Conservation (phyloP, 1,284 basidiomycete genomes). For the Pseudozyma sp. region DNA sequence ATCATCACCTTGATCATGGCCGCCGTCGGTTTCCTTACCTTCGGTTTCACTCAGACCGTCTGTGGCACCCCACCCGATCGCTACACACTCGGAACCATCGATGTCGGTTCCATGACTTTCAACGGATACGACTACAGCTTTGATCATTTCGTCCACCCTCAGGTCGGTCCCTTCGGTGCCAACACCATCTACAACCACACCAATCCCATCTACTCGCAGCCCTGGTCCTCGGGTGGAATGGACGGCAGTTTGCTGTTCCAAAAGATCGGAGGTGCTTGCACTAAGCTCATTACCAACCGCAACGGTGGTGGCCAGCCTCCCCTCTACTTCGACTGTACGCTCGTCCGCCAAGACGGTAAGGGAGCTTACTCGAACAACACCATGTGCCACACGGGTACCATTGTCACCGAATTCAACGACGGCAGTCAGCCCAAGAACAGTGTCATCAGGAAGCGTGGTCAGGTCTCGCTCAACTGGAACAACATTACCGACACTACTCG, state of each 20-base stretch:
- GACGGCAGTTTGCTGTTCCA: conserved; percentile 96
- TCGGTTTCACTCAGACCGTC: conserved; percentile 96
- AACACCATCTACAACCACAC: conserved; percentile 78
- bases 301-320: conserved; percentile 65
- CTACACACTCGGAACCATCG: conserved; percentile 82
- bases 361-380: conserved; percentile 59
- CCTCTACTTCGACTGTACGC: conserved; percentile 97
- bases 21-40: conserved; percentile 95
- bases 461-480: conserved; percentile 93
- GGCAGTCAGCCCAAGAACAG: conserved; percentile 31
- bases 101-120: conserved; percentile 85
- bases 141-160: conserved; percentile 74
- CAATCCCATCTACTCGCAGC: conserved; percentile 84
- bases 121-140: conserved; percentile 95
- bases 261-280: conserved; percentile 84
- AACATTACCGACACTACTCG: conserved; percentile 78
- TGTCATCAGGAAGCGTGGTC: conserved; percentile 74
- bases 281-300: conserved; percentile 76
- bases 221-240: conserved; percentile 82
- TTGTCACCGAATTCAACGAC: conserved; percentile 46
- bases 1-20: conserved; percentile 88
- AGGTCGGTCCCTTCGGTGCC: conserved; percentile 48
- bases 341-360: conserved; percentile 81
- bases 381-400: conserved; percentile 54
- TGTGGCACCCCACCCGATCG: conserved; percentile 86